Conservation (phyloP, 2,329 filamentous ascomycete genomes). For the Botrytis porri region DNA sequence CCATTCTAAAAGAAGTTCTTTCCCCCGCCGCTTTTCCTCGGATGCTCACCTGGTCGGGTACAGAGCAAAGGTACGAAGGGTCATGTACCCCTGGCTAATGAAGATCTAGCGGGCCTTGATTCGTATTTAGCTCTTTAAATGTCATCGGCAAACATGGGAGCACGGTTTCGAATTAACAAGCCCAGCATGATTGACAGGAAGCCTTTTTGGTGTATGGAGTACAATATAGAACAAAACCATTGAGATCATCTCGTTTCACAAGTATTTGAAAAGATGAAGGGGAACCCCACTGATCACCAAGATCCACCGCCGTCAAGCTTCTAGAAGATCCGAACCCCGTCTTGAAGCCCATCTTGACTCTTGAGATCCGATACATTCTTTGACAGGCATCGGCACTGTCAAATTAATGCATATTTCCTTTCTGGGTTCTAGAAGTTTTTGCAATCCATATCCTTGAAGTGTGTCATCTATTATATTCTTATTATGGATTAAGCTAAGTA, state of each 20-base stretch:
- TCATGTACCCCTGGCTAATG: not conserved
- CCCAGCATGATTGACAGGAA: not conserved
- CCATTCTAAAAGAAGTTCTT: not conserved
- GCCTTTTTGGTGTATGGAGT: not conserved
- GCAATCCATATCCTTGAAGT: not conserved
- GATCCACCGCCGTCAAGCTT: not conserved
- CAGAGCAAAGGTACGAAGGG: not conserved
- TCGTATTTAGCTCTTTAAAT: not conserved
- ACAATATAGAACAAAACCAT: not conserved
- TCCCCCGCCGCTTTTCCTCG: constrained; percentile 3
- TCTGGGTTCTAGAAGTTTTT: not conserved
- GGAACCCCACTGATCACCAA: not conserved
- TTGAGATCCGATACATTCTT: not conserved
- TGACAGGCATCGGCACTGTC: not conserved
- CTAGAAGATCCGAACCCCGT: not conserved
- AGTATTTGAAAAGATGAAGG: not conserved
- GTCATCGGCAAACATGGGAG: not conserved
- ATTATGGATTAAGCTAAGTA: constrained; percentile 18
- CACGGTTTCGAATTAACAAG: not conserved
- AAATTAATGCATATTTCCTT: not conserved
- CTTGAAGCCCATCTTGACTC: not conserved
- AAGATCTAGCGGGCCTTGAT: not conserved
- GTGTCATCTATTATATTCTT: constrained; percentile 18
- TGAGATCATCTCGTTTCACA: not conserved
- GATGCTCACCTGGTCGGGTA: not conserved